Evolutionary conservation across 2,329 filamentous ascomycete species (phyloP).

Genomic region (Coniochaeta sp.): DNA sequence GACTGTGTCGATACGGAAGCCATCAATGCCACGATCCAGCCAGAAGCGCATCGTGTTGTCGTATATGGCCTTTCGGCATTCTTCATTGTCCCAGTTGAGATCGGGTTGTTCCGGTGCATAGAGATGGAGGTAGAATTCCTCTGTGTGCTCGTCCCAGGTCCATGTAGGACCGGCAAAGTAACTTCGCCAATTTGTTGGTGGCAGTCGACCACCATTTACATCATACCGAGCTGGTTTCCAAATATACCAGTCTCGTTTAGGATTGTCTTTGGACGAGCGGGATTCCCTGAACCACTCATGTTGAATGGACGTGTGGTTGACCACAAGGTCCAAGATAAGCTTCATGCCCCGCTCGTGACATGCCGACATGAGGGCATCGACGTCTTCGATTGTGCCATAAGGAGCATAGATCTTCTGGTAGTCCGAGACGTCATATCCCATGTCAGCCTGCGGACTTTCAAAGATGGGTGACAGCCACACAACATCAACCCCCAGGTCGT

Average conservation of each 20-base stretch:
- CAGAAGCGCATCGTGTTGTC: slow-evolving; percentile 62
- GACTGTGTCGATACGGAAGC: slow-evolving; percentile 61
- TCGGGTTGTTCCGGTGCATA: slow-evolving; percentile 67
- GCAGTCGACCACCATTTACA: slow-evolving; percentile 40
- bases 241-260: slow-evolving; percentile 57
- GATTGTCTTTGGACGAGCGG: slow-evolving; percentile 37
- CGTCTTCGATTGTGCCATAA: slow-evolving; percentile 61
- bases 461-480: slow-evolving; percentile 45
- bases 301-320: slow-evolving; percentile 58
- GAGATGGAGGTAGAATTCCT: slow-evolving; percentile 50
- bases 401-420: slow-evolving; percentile 46
- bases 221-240: slow-evolving; percentile 54
- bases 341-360: slow-evolving; percentile 55
- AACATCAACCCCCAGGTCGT: slow-evolving; percentile 49
- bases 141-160: slow-evolving; percentile 41
- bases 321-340: slow-evolving; percentile 63
- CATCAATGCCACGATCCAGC: slow-evolving; percentile 60
- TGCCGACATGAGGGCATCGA: slow-evolving; percentile 53
- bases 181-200: slow-evolving; percentile 50
- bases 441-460: slow-evolving; percentile 51
- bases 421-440: slow-evolving; percentile 60
- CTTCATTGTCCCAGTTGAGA: slow-evolving; percentile 66
- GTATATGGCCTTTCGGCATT: slow-evolving; percentile 60
- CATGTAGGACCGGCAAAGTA: slow-evolving; percentile 42
- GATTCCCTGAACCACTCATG: slow-evolving; percentile 53